These are phyloP conservation scores for Fusarium robinianum DNA, from an alignment of 2,329 filamentous ascomycete genomes.

Conservation along the genomic window DNA sequence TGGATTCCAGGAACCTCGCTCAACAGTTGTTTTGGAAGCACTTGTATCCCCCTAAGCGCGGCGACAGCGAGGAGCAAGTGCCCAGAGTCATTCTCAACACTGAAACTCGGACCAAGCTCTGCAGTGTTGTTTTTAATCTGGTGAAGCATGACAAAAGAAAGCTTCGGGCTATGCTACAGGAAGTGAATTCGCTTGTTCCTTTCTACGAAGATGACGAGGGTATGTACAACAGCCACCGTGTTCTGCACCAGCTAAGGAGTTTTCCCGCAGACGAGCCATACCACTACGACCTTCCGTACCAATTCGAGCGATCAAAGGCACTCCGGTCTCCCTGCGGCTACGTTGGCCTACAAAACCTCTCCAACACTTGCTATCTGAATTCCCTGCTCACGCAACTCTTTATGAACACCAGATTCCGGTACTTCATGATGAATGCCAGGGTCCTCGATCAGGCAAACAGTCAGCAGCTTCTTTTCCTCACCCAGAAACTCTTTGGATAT, in stretches of 20 bases:
- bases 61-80: slow-evolving; percentile 36
- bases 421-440: slow-evolving; percentile 74
- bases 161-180: slow-evolving; percentile 55
- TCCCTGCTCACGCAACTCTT: slow-evolving; percentile 93
- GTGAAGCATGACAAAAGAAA: slow-evolving; percentile 56
- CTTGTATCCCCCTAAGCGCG: slow-evolving; percentile 63
- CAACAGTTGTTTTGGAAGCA: slow-evolving; percentile 63
- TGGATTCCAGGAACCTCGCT: slow-evolving; percentile 33
- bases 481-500: slow-evolving; percentile 78
- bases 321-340: slow-evolving; percentile 81
- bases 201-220: slow-evolving; percentile 49
- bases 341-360: slow-evolving; percentile 87
- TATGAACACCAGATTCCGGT: slow-evolving; percentile 89
- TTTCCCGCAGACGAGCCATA: slow-evolving; percentile 52
- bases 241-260: slow-evolving; percentile 14
- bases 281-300: slow-evolving; percentile 62
- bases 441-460: slow-evolving; percentile 58
- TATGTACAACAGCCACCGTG: slow-evolving; percentile 31
- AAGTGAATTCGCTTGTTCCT: slow-evolving; percentile 42
- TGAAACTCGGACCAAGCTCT: slow-evolving; percentile 61
- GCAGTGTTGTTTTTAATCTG: slow-evolving; percentile 62
- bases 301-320: slow-evolving; percentile 67
- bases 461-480: slow-evolving; percentile 74
- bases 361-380: slow-evolving; percentile 97
- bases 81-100: slow-evolving; percentile 54